These are phyloP conservation scores for Arthroderma sp. DNA, from an alignment of 2,329 filamentous ascomycete species.

Conservation along the genomic window DNA sequence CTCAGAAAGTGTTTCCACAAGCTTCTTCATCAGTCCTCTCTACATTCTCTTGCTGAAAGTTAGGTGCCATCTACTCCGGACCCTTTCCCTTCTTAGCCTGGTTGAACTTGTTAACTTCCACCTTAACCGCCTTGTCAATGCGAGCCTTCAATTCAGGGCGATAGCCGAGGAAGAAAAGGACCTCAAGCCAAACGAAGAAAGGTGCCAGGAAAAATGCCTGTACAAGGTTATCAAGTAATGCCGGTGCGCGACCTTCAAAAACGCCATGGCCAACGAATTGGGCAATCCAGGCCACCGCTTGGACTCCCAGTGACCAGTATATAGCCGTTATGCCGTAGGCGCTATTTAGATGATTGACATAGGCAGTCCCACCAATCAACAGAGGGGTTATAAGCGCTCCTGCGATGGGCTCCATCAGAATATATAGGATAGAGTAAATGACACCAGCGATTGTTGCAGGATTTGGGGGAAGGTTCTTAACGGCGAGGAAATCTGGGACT, in stretches of 20 bases:
- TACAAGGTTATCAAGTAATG: conserved; percentile 77
- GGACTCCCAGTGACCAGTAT: conserved; percentile 53
- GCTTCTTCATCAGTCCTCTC: too few relatives aligned
- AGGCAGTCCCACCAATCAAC: conserved; percentile 61
- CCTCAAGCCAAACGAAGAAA: conserved; percentile 93
- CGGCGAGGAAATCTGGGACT: conserved; percentile 40
- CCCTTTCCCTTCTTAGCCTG: conserved; percentile 31
- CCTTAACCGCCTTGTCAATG: conserved; percentile 60
- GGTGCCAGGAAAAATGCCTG: conserved; percentile 88
- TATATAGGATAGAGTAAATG: conserved; percentile 65
- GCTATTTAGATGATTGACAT: conserved; percentile 59
- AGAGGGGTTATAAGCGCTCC: conserved; percentile 64
- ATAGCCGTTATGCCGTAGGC: conserved; percentile 48
- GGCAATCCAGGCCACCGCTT: conserved; percentile 66
- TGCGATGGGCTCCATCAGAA: conserved; percentile 87
- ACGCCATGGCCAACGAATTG: conserved; percentile 87
- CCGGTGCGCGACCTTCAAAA: conserved; percentile 79
- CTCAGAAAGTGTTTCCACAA: too few relatives aligned
- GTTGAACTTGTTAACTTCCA: conserved; percentile 64
- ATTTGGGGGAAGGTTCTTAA: conserved; percentile 47
- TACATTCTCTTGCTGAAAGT: too few relatives aligned
- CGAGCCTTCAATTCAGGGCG: conserved; percentile 72
- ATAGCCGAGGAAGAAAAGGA: conserved; percentile 83
- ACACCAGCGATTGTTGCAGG: conserved; percentile 44
- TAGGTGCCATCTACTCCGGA: too few relatives aligned